Percentiles rank a stretch among this genome's conserved stretches.
Evolutionary conservation across 768 basidiomycete species (phyloP).

Genomic region (Tephrocybe sp.): DNA sequence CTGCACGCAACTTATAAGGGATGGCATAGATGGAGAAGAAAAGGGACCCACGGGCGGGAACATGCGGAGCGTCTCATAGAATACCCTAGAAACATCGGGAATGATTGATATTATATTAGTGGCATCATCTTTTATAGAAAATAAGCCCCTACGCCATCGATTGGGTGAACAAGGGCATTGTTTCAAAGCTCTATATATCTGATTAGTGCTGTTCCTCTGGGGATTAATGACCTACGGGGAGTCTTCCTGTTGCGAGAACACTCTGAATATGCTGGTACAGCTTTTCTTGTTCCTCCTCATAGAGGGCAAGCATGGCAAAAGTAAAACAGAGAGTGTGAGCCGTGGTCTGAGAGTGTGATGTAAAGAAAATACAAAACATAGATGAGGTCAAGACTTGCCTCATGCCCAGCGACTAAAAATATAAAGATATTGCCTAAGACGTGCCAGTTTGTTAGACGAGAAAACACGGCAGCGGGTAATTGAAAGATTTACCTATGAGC

Average conservation of each 20-base stretch:
- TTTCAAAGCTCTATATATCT: constrained; percentile 35
- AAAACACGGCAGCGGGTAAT: neutral
- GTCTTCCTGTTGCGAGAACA: constrained; percentile 28
- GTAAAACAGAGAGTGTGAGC: constrained; percentile 38
- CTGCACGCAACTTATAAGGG: constrained; percentile 19
- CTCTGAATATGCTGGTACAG: constrained; percentile 37
- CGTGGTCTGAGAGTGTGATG: constrained; percentile 29
- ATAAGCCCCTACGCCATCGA: constrained; percentile 33
- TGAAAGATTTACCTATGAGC: constrained; percentile 31
- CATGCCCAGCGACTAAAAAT: constrained; percentile 62
- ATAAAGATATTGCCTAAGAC: constrained; percentile 44
- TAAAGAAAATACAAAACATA: neutral
- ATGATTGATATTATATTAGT: too few relatives aligned
- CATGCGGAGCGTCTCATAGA: constrained; percentile 50
- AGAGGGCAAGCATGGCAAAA: constrained; percentile 41
- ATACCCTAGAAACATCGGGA: constrained; percentile 33
- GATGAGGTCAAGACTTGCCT: constrained; percentile 31
- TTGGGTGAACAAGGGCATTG: constrained; percentile 37
- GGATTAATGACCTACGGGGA: constrained; percentile 24
- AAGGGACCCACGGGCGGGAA: constrained; percentile 42
- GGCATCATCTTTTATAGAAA: neutral
- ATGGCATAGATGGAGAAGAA: neutral
- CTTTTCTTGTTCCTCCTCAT: constrained; percentile 43
- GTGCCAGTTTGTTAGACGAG: neutral
- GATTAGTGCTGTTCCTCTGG: neutral